Base-by-base conservation (phyloP, 306 rosid genomes). In the Calophaca sinica region DNA sequence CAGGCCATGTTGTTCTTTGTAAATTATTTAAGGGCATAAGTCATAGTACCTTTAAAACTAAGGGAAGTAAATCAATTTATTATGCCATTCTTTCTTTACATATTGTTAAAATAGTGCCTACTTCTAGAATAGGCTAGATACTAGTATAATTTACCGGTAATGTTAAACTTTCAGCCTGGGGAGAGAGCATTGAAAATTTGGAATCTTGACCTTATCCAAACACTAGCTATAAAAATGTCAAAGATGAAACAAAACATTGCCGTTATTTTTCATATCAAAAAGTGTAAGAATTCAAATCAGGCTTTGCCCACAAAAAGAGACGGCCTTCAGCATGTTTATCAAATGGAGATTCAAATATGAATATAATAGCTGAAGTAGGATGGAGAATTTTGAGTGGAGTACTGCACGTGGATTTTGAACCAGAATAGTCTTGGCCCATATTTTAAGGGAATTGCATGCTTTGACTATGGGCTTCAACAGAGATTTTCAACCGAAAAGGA, bases 351-450 rank as follows among this genome's bases (percentile, higher is more conserved):
- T 46, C 29, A 63, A 76, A 7, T 3, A 13, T 70, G 72, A 76
- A 75, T 5, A 3, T 7, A 10, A 69, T 51, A 13, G 69, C 9
- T 11, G 38, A 15, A 11, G 48, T 50, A 29, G 7, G 32, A 31
- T 5, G 32, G 51, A 31, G 72, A 80, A 54, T 59, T 0, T 62
- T 49, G 51, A 57, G 79, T 52, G 79, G 75, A 44, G 4, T 35
- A n/a, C n/a, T n/a, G 80, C 85, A 83, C 85, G 85, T 80, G 87
- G 87, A 11, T 70, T 64, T 65, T 80, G 83, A 77, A 63, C 50
- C 4, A 52, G 26, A 61, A 13, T 53, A 13, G 41, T 32, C 2
- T 52, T 33, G 51, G 44, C 6, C 29, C 11, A 11, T 55, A 14
- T 62, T 82, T 57, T 31, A 45, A 44, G 61, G 35, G 46, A 53